These are phyloP conservation scores for Vicia villosa DNA, from an alignment of 306 rosid genomes.

Conservation along the genomic window DNA sequence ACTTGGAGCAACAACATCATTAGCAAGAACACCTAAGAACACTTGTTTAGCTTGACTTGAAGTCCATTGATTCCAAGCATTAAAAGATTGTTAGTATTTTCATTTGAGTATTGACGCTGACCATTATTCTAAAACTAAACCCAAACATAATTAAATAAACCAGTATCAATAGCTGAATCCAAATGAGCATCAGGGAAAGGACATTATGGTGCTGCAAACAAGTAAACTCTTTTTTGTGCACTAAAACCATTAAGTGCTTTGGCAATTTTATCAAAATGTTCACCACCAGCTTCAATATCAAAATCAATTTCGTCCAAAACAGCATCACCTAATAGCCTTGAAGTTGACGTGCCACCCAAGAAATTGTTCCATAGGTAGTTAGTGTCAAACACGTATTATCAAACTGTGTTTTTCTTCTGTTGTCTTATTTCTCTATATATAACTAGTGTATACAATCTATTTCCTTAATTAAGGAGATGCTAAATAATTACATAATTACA, in stretches of 20 bases:
- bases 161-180: constrained; percentile 49
- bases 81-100: constrained; percentile 42
- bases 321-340: constrained; percentile 56
- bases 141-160: constrained; percentile 63
- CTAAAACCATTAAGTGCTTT: constrained; percentile 33
- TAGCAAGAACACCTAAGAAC: constrained; percentile 71
- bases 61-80: constrained; percentile 68
- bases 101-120: constrained; percentile 47
- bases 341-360: constrained; percentile 51
- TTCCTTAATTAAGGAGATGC: too few relatives aligned
- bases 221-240: constrained; percentile 26
- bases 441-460: too few relatives aligned
- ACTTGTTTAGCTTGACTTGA: constrained; percentile 42
- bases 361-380: constrained; percentile 62
- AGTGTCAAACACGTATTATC: too few relatives aligned
- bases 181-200: constrained; percentile 51
- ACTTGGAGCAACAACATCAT: constrained; percentile 51
- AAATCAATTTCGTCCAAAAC: constrained; percentile 66
- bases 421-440: too few relatives aligned
- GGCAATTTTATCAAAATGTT: constrained; percentile 55
- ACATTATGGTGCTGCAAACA: constrained; percentile 70
- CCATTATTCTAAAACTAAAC: constrained; percentile 77
- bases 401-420: too few relatives aligned
- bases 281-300: constrained; percentile 50
- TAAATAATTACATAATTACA: too few relatives aligned